Base-by-base conservation (phyloP, 1,139 yeast species). In the Saccharomyces pastorianus region DNA sequence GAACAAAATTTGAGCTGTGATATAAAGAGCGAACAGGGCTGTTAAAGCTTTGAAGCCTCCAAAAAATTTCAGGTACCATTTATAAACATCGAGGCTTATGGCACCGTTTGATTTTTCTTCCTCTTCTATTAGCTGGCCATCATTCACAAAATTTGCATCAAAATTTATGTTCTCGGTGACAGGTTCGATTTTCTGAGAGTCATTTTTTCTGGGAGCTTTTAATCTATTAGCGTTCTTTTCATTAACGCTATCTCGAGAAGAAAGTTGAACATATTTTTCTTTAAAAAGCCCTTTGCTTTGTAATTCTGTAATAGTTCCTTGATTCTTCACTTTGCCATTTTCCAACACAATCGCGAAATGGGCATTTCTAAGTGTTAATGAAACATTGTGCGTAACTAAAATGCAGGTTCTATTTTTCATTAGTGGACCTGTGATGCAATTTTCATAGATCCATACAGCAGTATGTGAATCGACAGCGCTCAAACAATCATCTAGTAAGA, bases 381-480 rank as follows among this genome's bases (percentile, higher is more conserved):
- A 87, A 60, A 88, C 89, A 67, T 89, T 89, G 72, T 89, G 96
- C 4, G 96, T 85, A 2, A 89, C 96, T 65, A 89, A 77, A 58
- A 89, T 76, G 71, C 95, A 83, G 6, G 96, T 89, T 73, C 96
- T 82, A 58, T 80, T 78, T 38, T 75, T 73, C 87, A 88, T 86
- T 61, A 89, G 74, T 1, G 85, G 84, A 50, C 96, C 96, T 53
- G 87, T 76, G 53, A 89, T 82, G 73, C 95, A 87, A 64, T 86
- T 78, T 62, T 88, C 90, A 66, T 88, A 88, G 58, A 89, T 85
- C 80, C 90, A 87, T 60, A 84, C 78, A 20, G 96, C 91, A 52
- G 96, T 89, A 68, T 88, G 96, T 11, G 96, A 85, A 69, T 89
- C 96, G 57, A 89, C 96, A 51, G 96, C 96, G 66, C 91, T 84